These are phyloP conservation scores for Acacia melanoxylon DNA, from an alignment of 306 rosid species.

Conservation along the genomic window DNA sequence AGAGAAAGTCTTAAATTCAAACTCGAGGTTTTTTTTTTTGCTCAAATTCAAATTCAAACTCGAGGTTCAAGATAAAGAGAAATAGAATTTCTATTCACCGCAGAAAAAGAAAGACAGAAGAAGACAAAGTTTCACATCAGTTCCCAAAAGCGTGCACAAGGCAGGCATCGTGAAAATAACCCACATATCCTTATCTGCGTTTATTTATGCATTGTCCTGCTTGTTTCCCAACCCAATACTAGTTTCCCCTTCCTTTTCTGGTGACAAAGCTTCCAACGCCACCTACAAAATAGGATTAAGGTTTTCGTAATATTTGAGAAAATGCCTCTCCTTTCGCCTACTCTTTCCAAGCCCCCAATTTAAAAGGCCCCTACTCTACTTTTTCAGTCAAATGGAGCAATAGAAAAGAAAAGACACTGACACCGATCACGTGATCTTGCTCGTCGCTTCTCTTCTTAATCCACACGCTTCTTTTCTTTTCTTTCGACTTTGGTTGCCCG, in stretches of 20 bases:
- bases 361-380: neutral
- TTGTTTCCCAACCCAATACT: neutral
- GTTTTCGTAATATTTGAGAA: neutral
- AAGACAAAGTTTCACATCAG: constrained; percentile 21
- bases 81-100: neutral
- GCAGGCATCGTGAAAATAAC: constrained; percentile 13
- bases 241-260: neutral
- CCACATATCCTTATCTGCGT: neutral
- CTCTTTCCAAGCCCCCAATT: neutral
- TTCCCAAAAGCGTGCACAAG: constrained; percentile 18
- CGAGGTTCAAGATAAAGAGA: neutral
- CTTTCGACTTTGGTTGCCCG: neutral
- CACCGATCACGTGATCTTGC: constrained; percentile 22
- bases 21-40: no score
- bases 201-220: neutral
- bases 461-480: neutral
- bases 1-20: neutral
- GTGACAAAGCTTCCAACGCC: neutral
- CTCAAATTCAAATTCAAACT: no score
- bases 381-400: constrained; percentile 7
- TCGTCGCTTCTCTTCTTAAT: neutral
- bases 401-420: neutral
- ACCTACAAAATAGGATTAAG: neutral
- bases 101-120: neutral
- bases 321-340: neutral